Base-by-base conservation (phyloP, 108 stramenopile genomes). In the Cyclotella choctawhatcheeana region DNA sequence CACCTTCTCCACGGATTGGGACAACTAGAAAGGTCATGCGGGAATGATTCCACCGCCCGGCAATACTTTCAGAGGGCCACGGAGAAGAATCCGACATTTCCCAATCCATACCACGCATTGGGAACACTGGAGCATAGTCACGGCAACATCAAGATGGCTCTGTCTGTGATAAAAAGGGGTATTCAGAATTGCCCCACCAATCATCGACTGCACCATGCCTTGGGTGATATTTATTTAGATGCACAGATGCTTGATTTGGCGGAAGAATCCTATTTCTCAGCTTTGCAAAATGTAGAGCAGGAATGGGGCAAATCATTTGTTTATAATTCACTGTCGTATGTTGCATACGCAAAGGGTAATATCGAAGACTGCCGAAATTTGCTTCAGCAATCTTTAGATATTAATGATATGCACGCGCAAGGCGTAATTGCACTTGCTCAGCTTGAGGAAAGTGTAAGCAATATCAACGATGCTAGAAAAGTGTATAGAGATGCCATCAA, bases 131-230 rank as follows among this genome's bases (percentile, higher is more conserved):
- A 91, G 56, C 87, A 89, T 54, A 73, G 82, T 27, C 34, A 84
- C 35, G 93, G 90, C 22, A 86, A 85, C 27, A 86, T 93, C 53
- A 85, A 85, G 1, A 59, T 44, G 24, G 90, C 93, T 53, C 82
- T 85, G 71, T 72, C 83, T 32, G 81, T 89, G 20, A 59, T 93
- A 25, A 81, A 89, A 51, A 50, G 66, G 33, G 93, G 93, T 1
- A 35, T 93, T 20, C 62, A 81, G 53, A 67, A 82, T 52, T 85
- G 85, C 60, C 90, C 89, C 2, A 66, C 73, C 17, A 90, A 89
- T 52, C 93, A 93, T 82, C 82, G 90, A 63, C 54, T 93, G 51
- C 82, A 88, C 74, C 93, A 93, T 71, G 93, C 93, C 3, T 65
- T 89, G 25, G 93, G 93, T 16, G 90, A 89, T 76, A 33, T 93